Evolutionary conservation across 1,284 basidiomycete species (phyloP).

Genomic region (Takashimella tepidaria): DNA sequence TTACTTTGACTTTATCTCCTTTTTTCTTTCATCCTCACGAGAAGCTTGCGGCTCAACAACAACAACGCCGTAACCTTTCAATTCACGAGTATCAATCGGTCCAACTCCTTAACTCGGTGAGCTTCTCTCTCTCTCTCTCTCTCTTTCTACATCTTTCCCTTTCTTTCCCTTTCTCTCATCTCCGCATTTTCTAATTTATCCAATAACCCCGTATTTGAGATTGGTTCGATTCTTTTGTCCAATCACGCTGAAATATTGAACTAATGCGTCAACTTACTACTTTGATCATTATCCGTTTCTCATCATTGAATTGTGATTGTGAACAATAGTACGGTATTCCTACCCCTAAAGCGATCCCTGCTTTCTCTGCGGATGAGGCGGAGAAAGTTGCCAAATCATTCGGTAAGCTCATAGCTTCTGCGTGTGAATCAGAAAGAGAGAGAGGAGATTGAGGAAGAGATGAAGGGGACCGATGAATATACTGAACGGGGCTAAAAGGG

Average conservation of each 20-base stretch:
- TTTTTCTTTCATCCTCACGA: background rate
- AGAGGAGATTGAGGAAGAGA: too few relatives aligned
- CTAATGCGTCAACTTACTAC: too few relatives aligned
- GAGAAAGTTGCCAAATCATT: conserved; percentile 83
- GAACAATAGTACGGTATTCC: conserved; percentile 90
- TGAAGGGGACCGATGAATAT: too few relatives aligned
- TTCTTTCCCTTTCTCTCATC: too few relatives aligned
- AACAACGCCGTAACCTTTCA: conserved; percentile 69
- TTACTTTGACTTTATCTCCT: background rate
- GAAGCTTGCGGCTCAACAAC: conserved; percentile 1
- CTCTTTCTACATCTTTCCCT: background rate
- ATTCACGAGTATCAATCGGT: conserved; percentile 99
- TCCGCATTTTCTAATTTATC: too few relatives aligned
- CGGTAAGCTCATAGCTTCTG: conserved; percentile 51
- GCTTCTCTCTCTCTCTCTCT: conserved; percentile 21
- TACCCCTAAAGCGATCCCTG: conserved; percentile 87
- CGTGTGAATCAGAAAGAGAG: too few relatives aligned
- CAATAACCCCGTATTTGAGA: too few relatives aligned
- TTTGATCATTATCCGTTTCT: too few relatives aligned
- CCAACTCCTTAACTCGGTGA: conserved; percentile 83
- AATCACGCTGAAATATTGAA: too few relatives aligned
- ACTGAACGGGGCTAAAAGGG: too few relatives aligned
- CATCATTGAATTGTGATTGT: too few relatives aligned
- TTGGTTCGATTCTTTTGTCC: too few relatives aligned
- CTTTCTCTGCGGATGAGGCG: conserved; percentile 85